phyloP scores from a whole-genome alignment of 176 grass and related monocot species.

The Paspalum notatum region DNA sequence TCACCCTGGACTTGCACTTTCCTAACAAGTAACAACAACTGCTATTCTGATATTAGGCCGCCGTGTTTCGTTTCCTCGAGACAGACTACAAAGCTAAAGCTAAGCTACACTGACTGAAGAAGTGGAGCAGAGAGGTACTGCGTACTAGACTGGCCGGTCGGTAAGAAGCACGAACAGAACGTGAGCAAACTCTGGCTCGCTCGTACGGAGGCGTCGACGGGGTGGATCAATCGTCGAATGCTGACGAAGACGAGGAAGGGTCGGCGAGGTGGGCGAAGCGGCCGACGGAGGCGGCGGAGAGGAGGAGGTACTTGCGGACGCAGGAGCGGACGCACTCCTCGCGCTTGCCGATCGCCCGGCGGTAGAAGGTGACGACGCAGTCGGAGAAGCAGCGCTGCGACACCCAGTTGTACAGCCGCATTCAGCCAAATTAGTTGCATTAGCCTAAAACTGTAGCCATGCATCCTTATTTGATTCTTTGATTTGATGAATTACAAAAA shows the following conservation, averaged over 20 bases:
- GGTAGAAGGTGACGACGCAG: conserved; percentile 68
- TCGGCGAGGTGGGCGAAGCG: conserved; percentile 51
- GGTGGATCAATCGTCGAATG: neutral
- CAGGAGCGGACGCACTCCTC: conserved; percentile 67
- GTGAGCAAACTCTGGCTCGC: neutral
- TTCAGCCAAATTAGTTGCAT: neutral
- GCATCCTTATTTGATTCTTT: neutral
- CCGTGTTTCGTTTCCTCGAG: neutral
- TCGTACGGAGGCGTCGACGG: neutral
- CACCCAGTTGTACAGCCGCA: no score
- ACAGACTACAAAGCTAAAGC: neutral
- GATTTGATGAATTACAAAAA: neutral
- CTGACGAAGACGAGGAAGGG: neutral
- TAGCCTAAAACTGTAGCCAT: neutral
- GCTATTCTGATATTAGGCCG: neutral
- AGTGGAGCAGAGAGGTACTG: neutral
- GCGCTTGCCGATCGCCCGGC: conserved; percentile 54
- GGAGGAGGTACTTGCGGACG: conserved; percentile 59
- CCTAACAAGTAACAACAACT: neutral
- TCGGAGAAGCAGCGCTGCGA: conserved; percentile 72
- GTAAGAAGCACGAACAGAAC: neutral
- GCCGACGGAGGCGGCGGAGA: conserved; percentile 38
- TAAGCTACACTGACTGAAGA: conserved; percentile 21
- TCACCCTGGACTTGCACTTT: neutral
- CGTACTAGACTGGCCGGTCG: neutral